Percentiles rank a stretch among this genome's conserved stretches.
Evolutionary conservation across 2,329 filamentous ascomycete genomes (phyloP).

Genomic region (Aureobasidium sp.): DNA sequence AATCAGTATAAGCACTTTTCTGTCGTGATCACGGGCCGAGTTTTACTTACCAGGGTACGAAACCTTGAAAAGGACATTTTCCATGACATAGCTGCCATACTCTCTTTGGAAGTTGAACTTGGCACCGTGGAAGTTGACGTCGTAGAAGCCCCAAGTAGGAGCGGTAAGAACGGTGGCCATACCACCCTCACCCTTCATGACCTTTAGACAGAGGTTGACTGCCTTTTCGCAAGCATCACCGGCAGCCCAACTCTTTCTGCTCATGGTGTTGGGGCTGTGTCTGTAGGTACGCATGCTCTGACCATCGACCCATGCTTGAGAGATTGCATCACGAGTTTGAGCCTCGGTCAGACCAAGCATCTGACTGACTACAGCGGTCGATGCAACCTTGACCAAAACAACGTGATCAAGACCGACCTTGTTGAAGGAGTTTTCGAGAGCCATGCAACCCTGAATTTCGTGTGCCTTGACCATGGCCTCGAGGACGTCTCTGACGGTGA

Average conservation of each 20-base stretch:
- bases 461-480: constrained; percentile 96
- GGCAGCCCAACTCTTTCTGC: constrained; percentile 96
- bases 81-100: constrained; percentile 99
- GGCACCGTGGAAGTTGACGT: constrained; percentile 92
- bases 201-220: constrained; percentile 95
- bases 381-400: constrained; percentile 94
- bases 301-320: constrained; percentile 95
- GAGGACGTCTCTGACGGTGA: constrained; percentile 82
- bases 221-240: constrained; percentile 98
- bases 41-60: constrained; percentile 72
- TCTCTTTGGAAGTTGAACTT: constrained; percentile 93
- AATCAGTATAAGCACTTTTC: constrained; percentile 14
- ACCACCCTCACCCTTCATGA: constrained; percentile 86
- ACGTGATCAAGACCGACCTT: constrained; percentile 98
- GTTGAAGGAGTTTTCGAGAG: constrained; percentile 97
- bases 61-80: constrained; percentile 99
- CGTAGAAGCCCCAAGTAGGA: constrained; percentile 96
- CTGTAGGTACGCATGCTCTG: constrained; percentile 95
- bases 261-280: constrained; percentile 99
- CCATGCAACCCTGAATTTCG: constrained; percentile 95
- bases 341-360: constrained; percentile 83
- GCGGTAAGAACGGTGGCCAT: constrained; percentile 88
- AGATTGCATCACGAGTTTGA: constrained; percentile 91
- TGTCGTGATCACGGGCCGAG: too few relatives aligned
- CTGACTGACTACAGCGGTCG: constrained; percentile 86